Conservation (phyloP, 1,284 basidiomycete species). For the Trichosporon sp. region DNA sequence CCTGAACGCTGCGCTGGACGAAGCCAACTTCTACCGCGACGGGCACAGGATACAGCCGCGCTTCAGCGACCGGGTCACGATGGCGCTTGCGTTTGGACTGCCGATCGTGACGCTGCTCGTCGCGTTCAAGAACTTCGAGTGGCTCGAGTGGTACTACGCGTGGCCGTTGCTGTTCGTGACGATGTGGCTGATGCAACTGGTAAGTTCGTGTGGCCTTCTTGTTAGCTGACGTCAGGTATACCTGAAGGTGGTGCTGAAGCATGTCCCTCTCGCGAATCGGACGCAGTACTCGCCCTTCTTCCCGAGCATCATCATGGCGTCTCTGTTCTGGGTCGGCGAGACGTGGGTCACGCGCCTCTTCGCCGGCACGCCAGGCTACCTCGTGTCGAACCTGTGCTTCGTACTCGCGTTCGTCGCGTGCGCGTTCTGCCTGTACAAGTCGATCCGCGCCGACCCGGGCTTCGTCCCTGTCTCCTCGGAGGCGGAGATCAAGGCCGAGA, state of each 20-base stretch:
- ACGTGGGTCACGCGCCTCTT: conserved; percentile 68
- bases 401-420: conserved; percentile 72
- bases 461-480: conserved; percentile 74
- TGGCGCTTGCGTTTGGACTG: conserved; percentile 75
- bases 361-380: conserved; percentile 54
- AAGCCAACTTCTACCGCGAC: conserved; percentile 60
- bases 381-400: conserved; percentile 74
- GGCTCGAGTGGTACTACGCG: conserved; percentile 87
- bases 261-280: conserved; percentile 44
- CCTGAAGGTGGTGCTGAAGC: conserved; percentile 40
- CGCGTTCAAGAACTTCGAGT: conserved; percentile 78
- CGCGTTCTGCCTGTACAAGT: conserved; percentile 84
- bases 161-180: conserved; percentile 77
- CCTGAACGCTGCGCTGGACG: conserved; percentile 83
- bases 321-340: conserved; percentile 83
- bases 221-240: conserved; percentile 36
- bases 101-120: conserved; percentile 77
- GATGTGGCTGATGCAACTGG: conserved; percentile 90
- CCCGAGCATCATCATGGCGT: conserved; percentile 81
- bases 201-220: conserved; percentile 56
- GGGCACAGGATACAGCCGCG: conserved; percentile 47
- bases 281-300: conserved; percentile 73
- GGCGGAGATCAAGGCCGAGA: conserved; percentile 77
- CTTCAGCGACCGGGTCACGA: conserved; percentile 69
- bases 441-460: conserved; percentile 88